Percentiles rank a stretch among this genome's conserved stretches.
Evolutionary conservation across 495 filamentous ascomycete genomes (phyloP).

Genomic region (Aspergillus avenaceus): DNA sequence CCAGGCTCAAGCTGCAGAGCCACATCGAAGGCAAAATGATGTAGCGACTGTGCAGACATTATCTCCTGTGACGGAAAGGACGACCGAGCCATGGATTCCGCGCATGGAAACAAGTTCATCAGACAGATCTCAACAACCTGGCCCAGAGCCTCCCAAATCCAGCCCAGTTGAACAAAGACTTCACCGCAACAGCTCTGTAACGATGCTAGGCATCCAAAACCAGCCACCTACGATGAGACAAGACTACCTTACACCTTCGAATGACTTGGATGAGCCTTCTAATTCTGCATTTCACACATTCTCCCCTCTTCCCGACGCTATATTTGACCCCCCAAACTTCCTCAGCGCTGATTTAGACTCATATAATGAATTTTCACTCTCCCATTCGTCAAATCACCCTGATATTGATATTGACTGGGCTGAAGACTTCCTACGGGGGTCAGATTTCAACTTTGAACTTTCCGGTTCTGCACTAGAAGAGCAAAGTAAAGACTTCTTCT

Average conservation of each 20-base stretch:
- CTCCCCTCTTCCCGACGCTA: conserved; percentile 1
- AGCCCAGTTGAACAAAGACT: neutral
- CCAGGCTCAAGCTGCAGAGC: conserved; percentile 9
- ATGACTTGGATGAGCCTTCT: conserved; percentile 30
- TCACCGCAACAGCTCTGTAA: conserved; percentile 5
- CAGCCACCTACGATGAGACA: neutral
- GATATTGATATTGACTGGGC: conserved; percentile 33
- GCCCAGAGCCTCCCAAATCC: neutral
- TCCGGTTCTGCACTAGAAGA: conserved; percentile 2
- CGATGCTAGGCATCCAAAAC: conserved; percentile 4
- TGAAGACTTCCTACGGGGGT: conserved; percentile 29
- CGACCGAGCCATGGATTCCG: conserved; percentile 8
- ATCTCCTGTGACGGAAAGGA: neutral
- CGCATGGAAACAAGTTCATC: neutral
- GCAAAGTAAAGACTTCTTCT: conserved; percentile 24
- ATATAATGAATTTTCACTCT: conserved; percentile 16
- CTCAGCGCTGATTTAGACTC: conserved; percentile 26
- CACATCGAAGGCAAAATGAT: conserved; percentile 14
- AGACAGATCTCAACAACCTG: neutral
- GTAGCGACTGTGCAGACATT: conserved; percentile 6
- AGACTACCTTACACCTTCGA: conserved; percentile 17
- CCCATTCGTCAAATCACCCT: neutral
- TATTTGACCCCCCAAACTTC: conserved; percentile 21
- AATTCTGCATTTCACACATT: conserved; percentile 5
- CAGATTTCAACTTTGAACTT: conserved; percentile 13